Evolutionary conservation across 148 eudicot genomes (phyloP).

Genomic region (Dianthus caryophyllus): DNA sequence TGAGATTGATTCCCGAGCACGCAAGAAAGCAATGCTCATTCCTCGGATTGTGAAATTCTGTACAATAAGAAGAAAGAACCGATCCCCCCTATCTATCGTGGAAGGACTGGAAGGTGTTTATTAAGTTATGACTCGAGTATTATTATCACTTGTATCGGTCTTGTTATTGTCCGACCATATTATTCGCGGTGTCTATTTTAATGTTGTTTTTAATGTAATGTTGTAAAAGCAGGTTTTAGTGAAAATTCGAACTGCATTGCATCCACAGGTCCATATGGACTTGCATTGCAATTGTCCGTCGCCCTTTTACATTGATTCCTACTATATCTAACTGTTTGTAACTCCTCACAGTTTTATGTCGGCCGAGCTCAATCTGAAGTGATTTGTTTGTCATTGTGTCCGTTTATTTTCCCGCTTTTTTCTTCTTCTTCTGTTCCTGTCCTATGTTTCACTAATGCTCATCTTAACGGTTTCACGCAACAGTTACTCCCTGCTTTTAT

Average conservation of each 20-base stretch:
- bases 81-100: neutral
- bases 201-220: slow-evolving; percentile 12
- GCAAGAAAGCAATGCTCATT: slow-evolving; percentile 54
- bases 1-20: slow-evolving; percentile 53
- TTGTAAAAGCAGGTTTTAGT: slow-evolving; percentile 31
- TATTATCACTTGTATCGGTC: neutral
- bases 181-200: neutral
- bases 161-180: slow-evolving; percentile 1
- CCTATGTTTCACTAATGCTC: too few relatives aligned
- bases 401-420: neutral
- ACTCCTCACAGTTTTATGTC: slow-evolving; percentile 17
- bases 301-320: slow-evolving; percentile 16
- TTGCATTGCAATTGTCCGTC: slow-evolving; percentile 8
- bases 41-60: slow-evolving; percentile 32
- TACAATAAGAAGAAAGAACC: slow-evolving; percentile 11
- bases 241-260: slow-evolving; percentile 26
- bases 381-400: slow-evolving; percentile 20
- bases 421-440: neutral
- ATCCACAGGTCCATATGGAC: slow-evolving; percentile 10
- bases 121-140: neutral
- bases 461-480: too few relatives aligned
- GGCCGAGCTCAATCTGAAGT: slow-evolving; percentile 16
- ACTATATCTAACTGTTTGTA: slow-evolving; percentile 22
- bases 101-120: slow-evolving; percentile 30
- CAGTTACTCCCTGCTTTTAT: too few relatives aligned